Evolutionary conservation across 345 rosid genomes (phyloP), one percentile per base, ranked within the genome.

Genomic region (Draba incana): DNA sequence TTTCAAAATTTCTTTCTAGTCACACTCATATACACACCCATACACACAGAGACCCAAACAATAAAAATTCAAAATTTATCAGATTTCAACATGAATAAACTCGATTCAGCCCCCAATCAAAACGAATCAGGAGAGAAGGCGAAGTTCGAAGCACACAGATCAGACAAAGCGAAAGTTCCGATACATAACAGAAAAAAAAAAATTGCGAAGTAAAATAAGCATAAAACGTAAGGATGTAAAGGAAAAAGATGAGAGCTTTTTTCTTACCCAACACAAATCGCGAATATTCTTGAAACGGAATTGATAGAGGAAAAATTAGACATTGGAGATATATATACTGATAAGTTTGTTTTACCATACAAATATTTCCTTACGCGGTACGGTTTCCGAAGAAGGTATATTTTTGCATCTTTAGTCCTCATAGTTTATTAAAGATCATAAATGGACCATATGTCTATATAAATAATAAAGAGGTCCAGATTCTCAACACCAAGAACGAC

Each of bases 301-400:
- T 42, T 73, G 39, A 33, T 49, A 8, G 43, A 24, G 15, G 24
- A 6, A 10, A 13, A 0, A n/a, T 4, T 3, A 12, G 31, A 43
- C n/a, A 16, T 5, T 11, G 38, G 49, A 30, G 35, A 9, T 39
- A 52, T 60, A 59, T 74, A 66, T 59, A 31, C 23, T 28, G 69
- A 39, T 25, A 43, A 51, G 27, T 25, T 51, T 64, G 59, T 49
- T 25, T 64, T 24, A 64, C 48, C 37, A 35, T 65, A 25, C 57
- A 27, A 14, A 13, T 57, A 10, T 20, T 72, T 49, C 41, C 54
- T 65, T 57, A 65, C 71, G 67, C 61, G 71, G 47, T 54, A 72
- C 42, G 61, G 16, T 49, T 66, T 25, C 77, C 47, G 16, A 50
- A 59, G 2, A 35, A 59, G 5, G 8, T 52, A 25, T 25, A 15